A percentile compares a stretch with the other conserved stretches of the same genome.
These are phyloP conservation scores for Entomortierella chlamydospora DNA, from an alignment of 192 early-diverging fungal genomes.

Conservation along the genomic window DNA sequence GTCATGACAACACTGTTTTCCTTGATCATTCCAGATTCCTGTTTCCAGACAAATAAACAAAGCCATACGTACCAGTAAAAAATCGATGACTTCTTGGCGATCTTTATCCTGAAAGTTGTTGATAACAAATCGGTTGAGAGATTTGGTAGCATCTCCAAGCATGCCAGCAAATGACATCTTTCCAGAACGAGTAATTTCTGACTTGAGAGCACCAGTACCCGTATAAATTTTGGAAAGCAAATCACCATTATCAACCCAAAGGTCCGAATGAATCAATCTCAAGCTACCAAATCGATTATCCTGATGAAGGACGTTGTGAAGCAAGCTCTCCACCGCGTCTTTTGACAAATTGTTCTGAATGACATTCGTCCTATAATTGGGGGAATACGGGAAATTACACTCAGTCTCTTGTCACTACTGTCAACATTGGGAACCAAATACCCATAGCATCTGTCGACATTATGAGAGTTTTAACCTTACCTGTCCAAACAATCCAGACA, in stretches of 20 bases:
- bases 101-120: conserved; percentile 96
- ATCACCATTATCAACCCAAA: conserved; percentile 94
- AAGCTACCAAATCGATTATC: conserved; percentile 26
- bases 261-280: conserved; percentile 63
- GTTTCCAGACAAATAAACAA: no score
- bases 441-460: background rate
- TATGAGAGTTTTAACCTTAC: conserved; percentile 4
- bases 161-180: conserved; percentile 81
- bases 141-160: conserved; percentile 93
- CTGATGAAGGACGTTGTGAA: conserved; percentile 46
- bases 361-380: conserved; percentile 95
- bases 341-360: conserved; percentile 85
- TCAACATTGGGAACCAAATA: no score
- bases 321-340: conserved; percentile 56
- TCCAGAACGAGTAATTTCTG: conserved; percentile 88
- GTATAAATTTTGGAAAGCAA: conserved; percentile 92
- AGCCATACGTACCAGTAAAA: conserved; percentile 71
- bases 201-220: conserved; percentile 96
- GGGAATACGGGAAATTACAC: conserved; percentile 22
- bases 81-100: conserved; percentile 93
- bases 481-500: conserved; percentile 83
- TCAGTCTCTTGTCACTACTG: background rate
- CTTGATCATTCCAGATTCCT: no score
- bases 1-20: no score
- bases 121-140: conserved; percentile 92